Conservation (phyloP, 1,284 basidiomycete species). For the Pseudozyma sp. region DNA sequence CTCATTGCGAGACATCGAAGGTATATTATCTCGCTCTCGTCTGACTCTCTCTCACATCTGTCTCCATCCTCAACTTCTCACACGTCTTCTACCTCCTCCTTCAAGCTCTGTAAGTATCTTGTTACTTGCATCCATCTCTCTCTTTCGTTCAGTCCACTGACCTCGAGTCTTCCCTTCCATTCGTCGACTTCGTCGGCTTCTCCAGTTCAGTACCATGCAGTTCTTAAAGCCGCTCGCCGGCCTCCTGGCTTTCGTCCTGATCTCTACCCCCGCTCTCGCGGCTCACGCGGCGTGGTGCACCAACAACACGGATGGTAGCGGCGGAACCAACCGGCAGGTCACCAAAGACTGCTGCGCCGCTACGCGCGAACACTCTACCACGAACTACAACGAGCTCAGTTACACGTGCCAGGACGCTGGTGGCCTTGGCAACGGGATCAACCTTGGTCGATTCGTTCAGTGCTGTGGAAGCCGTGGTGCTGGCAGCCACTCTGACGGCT, state of each 20-base stretch:
- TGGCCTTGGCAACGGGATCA: conserved; percentile 13
- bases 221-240: neutral
- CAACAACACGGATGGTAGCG: neutral
- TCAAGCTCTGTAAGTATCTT: no score
- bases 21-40: no score
- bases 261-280: neutral
- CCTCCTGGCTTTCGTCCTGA: neutral
- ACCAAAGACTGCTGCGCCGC: conserved; percentile 25
- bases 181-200: no score
- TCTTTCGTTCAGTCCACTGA: neutral
- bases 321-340: neutral
- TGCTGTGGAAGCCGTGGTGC: conserved; percentile 14
- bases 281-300: conserved; percentile 11
- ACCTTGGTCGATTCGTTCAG: conserved; percentile 10
- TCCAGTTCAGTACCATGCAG: neutral
- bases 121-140: no score
- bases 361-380: conserved; percentile 11
- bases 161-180: neutral
- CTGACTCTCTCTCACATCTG: no score
- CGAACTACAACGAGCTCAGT: conserved; percentile 8
- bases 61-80: no score
- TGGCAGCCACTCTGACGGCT: conserved; percentile 2
- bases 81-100: no score
- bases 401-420: conserved; percentile 8
- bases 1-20: no score